Base-by-base conservation (phyloP, 768 basidiomycete species). In the Suillus paluster region DNA sequence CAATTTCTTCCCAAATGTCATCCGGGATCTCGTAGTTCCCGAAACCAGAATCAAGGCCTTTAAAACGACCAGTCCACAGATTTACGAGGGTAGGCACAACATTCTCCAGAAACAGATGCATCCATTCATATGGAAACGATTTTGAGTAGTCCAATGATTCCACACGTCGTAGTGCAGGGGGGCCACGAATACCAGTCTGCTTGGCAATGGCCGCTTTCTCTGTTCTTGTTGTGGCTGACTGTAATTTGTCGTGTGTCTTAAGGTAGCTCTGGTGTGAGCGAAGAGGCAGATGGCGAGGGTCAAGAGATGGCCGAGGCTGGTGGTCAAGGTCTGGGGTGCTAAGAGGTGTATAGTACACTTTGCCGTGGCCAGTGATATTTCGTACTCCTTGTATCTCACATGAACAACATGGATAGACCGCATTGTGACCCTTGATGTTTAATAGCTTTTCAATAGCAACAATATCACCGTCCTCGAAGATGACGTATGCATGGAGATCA, bases 221-320 rank as follows among this genome's bases (percentile, higher is more conserved):
- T 17, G 53, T 55, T 17, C 27, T 4, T 19, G 19, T 52, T 38
- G 39, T 57, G 23, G 21, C n/a, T 25, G 53, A 53, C 34, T 7
- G 21, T 10, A 73, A 54, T n/a, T 60, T 48, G 0, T 30, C 15
- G 0, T 46, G 15, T 15, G 49, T 41, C 4, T 34, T 1, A 25
- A 36, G 1, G 33, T 69, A 70, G 49, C 67, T 63, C 2, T 62
- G 39, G 46, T 76, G 73, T 3, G 66, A 53, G 1, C 67, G 59
- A 8, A 64, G n/a, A 17, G 69, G 73, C 2, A 77, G 60, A 19
- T 68, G n/a, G 1, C 3, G 9, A 6, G 73, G 61, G 44, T 71
- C 41, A 42, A 55, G 66, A 0, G 14, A 60, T 6, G 23, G 39
- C 6, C 36, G 44, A 19, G 30, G n/a, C 19, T 62, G 33, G 5